Percentiles rank a stretch among this genome's conserved stretches.
Conservation (phyloP, 148 eudicot species). For the Salicornia ramosissima region DNA sequence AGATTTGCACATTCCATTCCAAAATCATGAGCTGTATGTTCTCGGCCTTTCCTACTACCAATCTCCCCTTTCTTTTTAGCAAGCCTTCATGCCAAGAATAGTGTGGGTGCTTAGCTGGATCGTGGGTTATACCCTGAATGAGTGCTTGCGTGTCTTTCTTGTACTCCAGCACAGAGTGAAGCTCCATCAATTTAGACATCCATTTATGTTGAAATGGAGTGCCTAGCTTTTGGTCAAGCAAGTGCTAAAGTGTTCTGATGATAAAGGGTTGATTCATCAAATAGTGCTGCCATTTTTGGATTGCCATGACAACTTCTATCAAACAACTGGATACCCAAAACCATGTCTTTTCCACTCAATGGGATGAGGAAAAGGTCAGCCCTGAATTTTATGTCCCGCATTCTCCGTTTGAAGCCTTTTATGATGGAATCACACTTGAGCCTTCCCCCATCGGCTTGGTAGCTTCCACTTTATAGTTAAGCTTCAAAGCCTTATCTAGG, state of each 20-base stretch:
- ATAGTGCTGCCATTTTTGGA: too few species aligned
- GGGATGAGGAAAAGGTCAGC: too few species aligned
- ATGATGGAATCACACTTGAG: background rate
- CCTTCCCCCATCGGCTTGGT: background rate
- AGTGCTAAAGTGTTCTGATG: too few species aligned
- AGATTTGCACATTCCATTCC: background rate
- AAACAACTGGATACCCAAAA: background rate
- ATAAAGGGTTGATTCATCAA: too few species aligned
- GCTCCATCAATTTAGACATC: too few species aligned
- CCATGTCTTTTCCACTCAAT: background rate
- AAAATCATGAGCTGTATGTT: background rate
- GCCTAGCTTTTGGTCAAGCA: too few species aligned
- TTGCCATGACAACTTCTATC: background rate
- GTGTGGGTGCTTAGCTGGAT: background rate
- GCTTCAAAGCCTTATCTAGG: background rate
- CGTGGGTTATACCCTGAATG: background rate
- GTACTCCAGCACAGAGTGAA: background rate
- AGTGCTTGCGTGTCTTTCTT: background rate
- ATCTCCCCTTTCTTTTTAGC: background rate
- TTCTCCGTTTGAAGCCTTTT: background rate
- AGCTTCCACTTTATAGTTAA: background rate
- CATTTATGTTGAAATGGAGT: too few species aligned
- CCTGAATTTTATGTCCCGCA: background rate
- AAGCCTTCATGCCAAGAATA: background rate
- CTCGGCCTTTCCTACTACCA: too few species aligned